Evolutionary conservation across 176 grass and related monocot genomes (phyloP).

Genomic region (Zizania latifolia): DNA sequence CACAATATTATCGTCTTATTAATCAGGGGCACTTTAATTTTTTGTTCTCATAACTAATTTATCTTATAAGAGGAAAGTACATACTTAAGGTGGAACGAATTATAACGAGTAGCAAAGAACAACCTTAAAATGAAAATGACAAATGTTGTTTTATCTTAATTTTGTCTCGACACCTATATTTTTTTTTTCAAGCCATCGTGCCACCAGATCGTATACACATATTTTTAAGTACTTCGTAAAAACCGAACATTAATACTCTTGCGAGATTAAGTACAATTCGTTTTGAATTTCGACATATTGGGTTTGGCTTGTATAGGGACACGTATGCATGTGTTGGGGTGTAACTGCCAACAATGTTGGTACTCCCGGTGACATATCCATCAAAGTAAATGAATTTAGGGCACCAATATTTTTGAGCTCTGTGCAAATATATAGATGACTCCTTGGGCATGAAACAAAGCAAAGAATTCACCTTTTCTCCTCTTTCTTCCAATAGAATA

Average conservation of each 20-base stretch:
- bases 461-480: conserved; percentile 29
- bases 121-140: not conserved
- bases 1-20: too few relatives aligned
- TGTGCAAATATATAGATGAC: conserved; percentile 30
- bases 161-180: not conserved
- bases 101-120: not conserved
- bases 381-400: conserved; percentile 43
- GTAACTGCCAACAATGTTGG: conserved; percentile 37
- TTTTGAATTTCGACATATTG: conserved; percentile 12
- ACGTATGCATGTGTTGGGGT: conserved; percentile 9
- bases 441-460: conserved; percentile 46
- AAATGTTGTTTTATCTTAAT: not conserved
- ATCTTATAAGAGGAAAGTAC: too few relatives aligned
- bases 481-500: conserved; percentile 42
- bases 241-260: not conserved
- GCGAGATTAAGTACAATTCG: not conserved
- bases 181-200: not conserved
- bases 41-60: too few relatives aligned
- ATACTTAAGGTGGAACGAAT: too few relatives aligned
- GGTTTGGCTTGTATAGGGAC: conserved; percentile 3
- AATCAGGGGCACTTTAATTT: too few relatives aligned
- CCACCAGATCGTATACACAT: too few relatives aligned
- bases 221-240: not conserved
- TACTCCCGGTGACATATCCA: conserved; percentile 39
- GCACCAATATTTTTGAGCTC: conserved; percentile 47